Conservation (phyloP, 108 stramenopile genomes). For the Conticribra weissflogii region DNA sequence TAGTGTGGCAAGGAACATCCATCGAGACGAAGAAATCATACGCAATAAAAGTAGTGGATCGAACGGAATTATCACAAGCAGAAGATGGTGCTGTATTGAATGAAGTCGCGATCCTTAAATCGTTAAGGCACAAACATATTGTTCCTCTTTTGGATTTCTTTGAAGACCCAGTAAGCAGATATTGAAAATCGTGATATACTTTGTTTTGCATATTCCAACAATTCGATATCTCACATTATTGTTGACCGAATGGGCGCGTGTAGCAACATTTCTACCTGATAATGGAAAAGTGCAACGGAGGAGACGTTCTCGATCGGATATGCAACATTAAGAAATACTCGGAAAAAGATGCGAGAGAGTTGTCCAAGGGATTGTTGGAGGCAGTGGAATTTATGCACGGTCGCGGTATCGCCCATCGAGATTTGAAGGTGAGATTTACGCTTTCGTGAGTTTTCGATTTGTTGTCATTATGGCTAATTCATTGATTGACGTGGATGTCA, state of each 20-base stretch:
- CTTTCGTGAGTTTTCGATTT: background rate
- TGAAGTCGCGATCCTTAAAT: constrained; percentile 75
- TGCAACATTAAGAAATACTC: constrained; percentile 83
- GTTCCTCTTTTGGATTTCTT: constrained; percentile 89
- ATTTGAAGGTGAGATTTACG: constrained; percentile 67
- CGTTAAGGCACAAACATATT: constrained; percentile 72
- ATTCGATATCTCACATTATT: too few species aligned
- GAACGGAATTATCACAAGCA: constrained; percentile 33
- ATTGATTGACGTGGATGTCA: too few species aligned
- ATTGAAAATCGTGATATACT: background rate
- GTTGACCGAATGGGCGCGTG: too few species aligned
- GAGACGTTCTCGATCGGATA: constrained; percentile 97
- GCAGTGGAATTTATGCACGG: constrained; percentile 89
- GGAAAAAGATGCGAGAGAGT: constrained; percentile 93
- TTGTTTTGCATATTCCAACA: too few species aligned
- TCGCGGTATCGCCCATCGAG: constrained; percentile 88
- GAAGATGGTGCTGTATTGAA: constrained; percentile 72
- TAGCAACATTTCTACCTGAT: constrained; percentile 84
- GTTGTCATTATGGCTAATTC: background rate
- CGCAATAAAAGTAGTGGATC: constrained; percentile 75
- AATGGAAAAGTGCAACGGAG: constrained; percentile 90
- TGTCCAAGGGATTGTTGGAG: constrained; percentile 66
- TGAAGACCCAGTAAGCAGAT: constrained; percentile 63
- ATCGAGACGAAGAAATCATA: constrained; percentile 36
- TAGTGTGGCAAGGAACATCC: constrained; percentile 51